phyloP scores from a whole-genome alignment of 202 grass and related monocot species.

The Panicum virgatum region DNA sequence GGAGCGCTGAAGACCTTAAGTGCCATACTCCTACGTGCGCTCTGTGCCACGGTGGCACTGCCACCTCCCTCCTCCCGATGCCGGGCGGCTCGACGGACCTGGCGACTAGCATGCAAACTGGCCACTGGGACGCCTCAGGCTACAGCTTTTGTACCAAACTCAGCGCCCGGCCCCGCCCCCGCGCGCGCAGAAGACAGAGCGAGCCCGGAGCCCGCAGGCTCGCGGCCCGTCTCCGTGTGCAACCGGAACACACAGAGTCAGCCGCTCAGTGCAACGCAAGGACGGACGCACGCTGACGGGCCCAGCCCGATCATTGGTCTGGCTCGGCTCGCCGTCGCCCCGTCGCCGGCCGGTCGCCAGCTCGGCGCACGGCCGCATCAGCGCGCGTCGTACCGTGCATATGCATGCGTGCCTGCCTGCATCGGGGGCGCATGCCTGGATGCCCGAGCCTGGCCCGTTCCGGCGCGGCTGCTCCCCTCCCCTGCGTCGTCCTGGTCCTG shows the following conservation, averaged over 20 bases:
- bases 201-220: neutral
- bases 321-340: neutral
- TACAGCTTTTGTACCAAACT: neutral
- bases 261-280: neutral
- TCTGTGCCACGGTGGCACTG: too few species aligned
- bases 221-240: neutral
- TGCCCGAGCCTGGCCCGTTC: neutral
- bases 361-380: neutral
- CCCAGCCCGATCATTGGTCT: neutral
- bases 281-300: too few species aligned
- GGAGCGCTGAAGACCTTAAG: too few species aligned
- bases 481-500: constrained; percentile 17
- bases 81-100: too few species aligned
- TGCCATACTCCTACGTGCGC: too few species aligned
- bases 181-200: neutral
- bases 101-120: too few species aligned
- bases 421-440: neutral
- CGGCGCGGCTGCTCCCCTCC: too few species aligned
- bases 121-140: too few species aligned
- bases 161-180: too few species aligned
- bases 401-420: neutral
- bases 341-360: neutral
- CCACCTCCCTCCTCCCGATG: too few species aligned
- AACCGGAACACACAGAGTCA: neutral
- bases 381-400: neutral